phyloP scores from a whole-genome alignment of 495 filamentous ascomycete species.

The Penicillium argentinense region DNA sequence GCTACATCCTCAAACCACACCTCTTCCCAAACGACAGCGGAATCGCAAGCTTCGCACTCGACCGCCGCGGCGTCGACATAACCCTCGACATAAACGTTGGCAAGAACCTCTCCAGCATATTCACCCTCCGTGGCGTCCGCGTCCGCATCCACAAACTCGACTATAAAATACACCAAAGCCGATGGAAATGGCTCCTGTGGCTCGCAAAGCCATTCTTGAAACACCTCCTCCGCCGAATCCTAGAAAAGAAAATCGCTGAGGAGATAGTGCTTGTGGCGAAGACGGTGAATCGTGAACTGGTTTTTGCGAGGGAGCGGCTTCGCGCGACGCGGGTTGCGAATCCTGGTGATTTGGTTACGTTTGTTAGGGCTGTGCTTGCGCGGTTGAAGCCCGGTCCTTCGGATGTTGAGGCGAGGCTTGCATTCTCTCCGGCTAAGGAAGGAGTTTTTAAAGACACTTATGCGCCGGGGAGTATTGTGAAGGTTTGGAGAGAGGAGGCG shows the following conservation, averaged over 20 bases:
- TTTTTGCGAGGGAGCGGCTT: constrained; percentile 83
- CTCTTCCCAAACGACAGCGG: constrained; percentile 73
- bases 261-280: constrained; percentile 68
- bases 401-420: constrained; percentile 70
- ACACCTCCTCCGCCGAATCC: constrained; percentile 71
- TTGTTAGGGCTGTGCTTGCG: constrained; percentile 77
- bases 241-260: constrained; percentile 76
- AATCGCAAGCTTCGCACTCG: constrained; percentile 79
- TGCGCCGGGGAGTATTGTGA: constrained; percentile 83
- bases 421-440: constrained; percentile 58
- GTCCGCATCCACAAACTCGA: constrained; percentile 85
- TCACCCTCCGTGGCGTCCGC: constrained; percentile 70
- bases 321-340: constrained; percentile 81
- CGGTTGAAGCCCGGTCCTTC: constrained; percentile 70
- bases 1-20: constrained; percentile 73
- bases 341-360: constrained; percentile 75
- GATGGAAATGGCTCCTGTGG: constrained; percentile 76
- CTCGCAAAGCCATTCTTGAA: constrained; percentile 81
- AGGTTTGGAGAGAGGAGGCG: constrained; percentile 82
- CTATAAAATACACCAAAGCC: constrained; percentile 72
- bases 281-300: constrained; percentile 76
- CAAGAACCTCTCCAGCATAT: constrained; percentile 71
- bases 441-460: constrained; percentile 83
- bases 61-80: constrained; percentile 84
- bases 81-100: constrained; percentile 79